These are phyloP conservation scores for Yamadazyma kitorensis DNA, from an alignment of 805 yeast species.

Conservation along the genomic window DNA sequence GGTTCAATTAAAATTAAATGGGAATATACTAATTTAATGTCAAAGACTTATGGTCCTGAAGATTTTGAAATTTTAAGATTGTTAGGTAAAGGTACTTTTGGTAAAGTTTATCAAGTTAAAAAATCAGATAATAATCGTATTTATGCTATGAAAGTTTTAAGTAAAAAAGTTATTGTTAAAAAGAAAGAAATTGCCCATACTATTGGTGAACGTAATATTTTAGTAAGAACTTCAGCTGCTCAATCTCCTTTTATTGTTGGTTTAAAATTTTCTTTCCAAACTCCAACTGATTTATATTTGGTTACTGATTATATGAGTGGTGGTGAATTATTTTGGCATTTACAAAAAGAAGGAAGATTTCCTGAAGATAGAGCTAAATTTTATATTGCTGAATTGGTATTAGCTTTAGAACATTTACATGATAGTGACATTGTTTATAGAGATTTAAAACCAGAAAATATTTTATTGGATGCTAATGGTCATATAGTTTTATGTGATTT, in stretches of 20 bases:
- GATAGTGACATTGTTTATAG: conserved; percentile 95
- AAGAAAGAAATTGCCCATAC: conserved; percentile 98
- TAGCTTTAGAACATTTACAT: conserved; percentile 92
- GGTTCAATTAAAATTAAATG: conserved; percentile 79
- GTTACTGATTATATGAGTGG: conserved; percentile 99
- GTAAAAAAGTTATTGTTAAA: conserved; percentile 91
- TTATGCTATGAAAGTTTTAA: conserved; percentile 95
- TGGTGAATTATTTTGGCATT: conserved; percentile 95
- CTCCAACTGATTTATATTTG: conserved; percentile 85
- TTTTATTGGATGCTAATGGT: conserved; percentile 92
- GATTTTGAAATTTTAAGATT: conserved; percentile 91
- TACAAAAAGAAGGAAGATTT: conserved; percentile 95
- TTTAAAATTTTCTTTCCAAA: conserved; percentile 92
- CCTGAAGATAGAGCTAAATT: conserved; percentile 92
- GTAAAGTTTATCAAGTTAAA: conserved; percentile 94
- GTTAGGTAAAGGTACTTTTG: conserved; percentile 95
- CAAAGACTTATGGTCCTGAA: conserved; percentile 84
- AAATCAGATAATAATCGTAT: conserved; percentile 87
- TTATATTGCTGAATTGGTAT: conserved; percentile 91
- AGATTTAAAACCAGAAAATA: conserved; percentile 96
- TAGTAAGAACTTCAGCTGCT: conserved; percentile 88
- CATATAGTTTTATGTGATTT: conserved; percentile 97
- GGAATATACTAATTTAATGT: conserved; percentile 61
- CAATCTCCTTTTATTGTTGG: conserved; percentile 94
- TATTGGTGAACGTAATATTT: conserved; percentile 91